A percentile compares a stretch with the other conserved stretches of the same genome.
These are phyloP conservation scores for Ceriops decandra DNA, from an alignment of 345 rosid genomes.

Conservation along the genomic window DNA sequence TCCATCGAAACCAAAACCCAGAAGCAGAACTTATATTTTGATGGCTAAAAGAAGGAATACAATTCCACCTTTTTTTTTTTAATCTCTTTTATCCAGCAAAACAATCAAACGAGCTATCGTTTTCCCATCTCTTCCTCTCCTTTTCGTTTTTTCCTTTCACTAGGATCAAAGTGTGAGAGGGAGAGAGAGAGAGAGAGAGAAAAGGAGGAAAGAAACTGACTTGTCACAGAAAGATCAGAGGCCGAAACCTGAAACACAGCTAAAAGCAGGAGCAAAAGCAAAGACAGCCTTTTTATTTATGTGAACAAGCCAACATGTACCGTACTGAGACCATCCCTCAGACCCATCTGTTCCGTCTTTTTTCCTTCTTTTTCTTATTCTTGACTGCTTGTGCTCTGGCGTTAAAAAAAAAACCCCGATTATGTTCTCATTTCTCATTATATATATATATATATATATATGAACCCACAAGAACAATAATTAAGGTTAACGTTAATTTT, in stretches of 20 bases:
- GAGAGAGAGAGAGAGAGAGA: too few relatives aligned
- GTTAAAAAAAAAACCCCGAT: neutral
- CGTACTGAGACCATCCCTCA: constrained; percentile 33
- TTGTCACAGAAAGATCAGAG: constrained; percentile 79
- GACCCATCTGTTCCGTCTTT: constrained; percentile 5
- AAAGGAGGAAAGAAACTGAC: constrained; percentile 34
- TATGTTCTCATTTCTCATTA: too few relatives aligned
- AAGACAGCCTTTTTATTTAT: constrained; percentile 42
- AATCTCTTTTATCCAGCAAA: constrained; percentile 1
- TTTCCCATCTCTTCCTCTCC: too few relatives aligned
- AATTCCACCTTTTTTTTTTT: constrained; percentile 1
- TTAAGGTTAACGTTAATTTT: too few relatives aligned
- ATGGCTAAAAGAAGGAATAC: neutral
- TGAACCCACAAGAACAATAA: too few relatives aligned
- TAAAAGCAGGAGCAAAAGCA: constrained; percentile 39
- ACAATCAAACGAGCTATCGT: neutral
- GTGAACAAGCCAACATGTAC: constrained; percentile 74
- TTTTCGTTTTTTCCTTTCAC: neutral
- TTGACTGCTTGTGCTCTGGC: neutral
- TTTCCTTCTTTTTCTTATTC: neutral
- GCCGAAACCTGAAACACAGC: constrained; percentile 45
- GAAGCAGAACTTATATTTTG: constrained; percentile 7
- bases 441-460: too few relatives aligned
- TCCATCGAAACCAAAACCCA: constrained; percentile 7
- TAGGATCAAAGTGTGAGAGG: constrained; percentile 27